Evolutionary conservation across 176 grass and related monocot genomes (phyloP).

Genomic region (Chloris gayana): DNA sequence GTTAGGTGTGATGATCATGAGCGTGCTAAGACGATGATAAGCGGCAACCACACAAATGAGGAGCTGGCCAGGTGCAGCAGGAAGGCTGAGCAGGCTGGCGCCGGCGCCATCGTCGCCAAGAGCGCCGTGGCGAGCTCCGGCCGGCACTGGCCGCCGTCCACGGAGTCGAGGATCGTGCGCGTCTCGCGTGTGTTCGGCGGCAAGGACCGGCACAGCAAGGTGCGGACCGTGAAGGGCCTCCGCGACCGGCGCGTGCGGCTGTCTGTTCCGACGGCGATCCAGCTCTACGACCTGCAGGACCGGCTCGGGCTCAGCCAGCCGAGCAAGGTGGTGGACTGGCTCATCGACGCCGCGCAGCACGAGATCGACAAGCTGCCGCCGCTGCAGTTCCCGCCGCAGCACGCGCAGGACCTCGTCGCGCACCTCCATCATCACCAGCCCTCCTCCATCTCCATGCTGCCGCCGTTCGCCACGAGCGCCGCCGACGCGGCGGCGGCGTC

Average conservation of each 20-base stretch:
- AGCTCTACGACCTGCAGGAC: conserved; percentile 98
- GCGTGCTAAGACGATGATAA: conserved; percentile 39
- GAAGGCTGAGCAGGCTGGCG: conserved; percentile 18
- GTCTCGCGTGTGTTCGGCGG: conserved; percentile 89
- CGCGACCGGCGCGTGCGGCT: conserved; percentile 86
- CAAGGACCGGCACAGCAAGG: conserved; percentile 97
- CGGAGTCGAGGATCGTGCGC: conserved; percentile 86
- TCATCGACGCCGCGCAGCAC: conserved; percentile 73
- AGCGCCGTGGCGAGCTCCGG: conserved; percentile 31
- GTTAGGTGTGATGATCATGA: conserved; percentile 49
- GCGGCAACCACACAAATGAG: conserved; percentile 31
- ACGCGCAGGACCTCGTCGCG: conserved; percentile 47
- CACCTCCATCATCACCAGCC: conserved; percentile 14
- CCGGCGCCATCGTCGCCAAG: background rate
- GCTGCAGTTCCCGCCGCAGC: conserved; percentile 64
- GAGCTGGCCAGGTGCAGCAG: conserved; percentile 26
- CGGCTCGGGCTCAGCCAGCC: conserved; percentile 89
- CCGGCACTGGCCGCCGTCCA: conserved; percentile 65
- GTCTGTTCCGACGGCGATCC: conserved; percentile 89
- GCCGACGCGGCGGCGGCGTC: background rate
- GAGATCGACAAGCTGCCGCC: conserved; percentile 98
- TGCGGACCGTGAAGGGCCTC: conserved; percentile 79
- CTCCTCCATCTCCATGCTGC: conserved; percentile 18
- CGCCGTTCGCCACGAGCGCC: conserved; percentile 17
- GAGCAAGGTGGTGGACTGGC: conserved; percentile 99